These are phyloP conservation scores for Vinca major DNA, from an alignment of 305 asterid species.

Conservation along the genomic window DNA sequence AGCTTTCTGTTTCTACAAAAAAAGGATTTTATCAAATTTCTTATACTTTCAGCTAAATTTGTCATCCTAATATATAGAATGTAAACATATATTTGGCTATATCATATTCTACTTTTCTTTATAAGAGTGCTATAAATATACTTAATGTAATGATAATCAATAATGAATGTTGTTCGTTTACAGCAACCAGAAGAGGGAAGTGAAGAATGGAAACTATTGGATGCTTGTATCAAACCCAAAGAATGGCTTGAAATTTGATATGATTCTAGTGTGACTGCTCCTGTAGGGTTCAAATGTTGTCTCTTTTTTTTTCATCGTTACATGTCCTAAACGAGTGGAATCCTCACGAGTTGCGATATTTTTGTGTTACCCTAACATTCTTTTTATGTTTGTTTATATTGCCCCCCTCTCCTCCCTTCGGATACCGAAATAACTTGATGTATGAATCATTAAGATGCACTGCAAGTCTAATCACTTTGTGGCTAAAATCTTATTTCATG, in stretches of 20 bases:
- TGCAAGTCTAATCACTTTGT: too few species aligned
- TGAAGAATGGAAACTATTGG: conserved; percentile 89
- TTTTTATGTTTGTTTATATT: too few species aligned
- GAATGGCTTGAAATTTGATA: conserved; percentile 51
- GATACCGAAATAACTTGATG: too few species aligned
- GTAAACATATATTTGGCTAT: neutral
- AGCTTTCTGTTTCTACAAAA: conserved; percentile 18
- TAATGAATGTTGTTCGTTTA: conserved; percentile 13
- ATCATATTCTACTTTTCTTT: too few species aligned
- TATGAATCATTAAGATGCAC: too few species aligned
- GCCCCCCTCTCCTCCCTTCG: too few species aligned
- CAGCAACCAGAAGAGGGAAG: conserved; percentile 91
- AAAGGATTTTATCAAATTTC: neutral
- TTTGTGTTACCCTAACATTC: too few species aligned
- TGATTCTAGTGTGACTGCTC: neutral
- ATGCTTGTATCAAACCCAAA: conserved; percentile 90
- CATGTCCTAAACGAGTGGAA: too few species aligned
- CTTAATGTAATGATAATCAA: neutral
- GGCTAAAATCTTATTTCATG: too few species aligned
- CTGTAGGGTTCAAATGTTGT: too few species aligned
- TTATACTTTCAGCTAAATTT: neutral
- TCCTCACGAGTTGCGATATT: too few species aligned
- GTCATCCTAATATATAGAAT: neutral
- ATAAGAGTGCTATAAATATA: neutral
- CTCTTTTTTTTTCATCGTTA: too few species aligned